Percentiles rank a stretch among this genome's conserved stretches.
These are phyloP conservation scores for Stemphylium vesicarium DNA, from an alignment of 2,329 filamentous ascomycete species.

Conservation along the genomic window DNA sequence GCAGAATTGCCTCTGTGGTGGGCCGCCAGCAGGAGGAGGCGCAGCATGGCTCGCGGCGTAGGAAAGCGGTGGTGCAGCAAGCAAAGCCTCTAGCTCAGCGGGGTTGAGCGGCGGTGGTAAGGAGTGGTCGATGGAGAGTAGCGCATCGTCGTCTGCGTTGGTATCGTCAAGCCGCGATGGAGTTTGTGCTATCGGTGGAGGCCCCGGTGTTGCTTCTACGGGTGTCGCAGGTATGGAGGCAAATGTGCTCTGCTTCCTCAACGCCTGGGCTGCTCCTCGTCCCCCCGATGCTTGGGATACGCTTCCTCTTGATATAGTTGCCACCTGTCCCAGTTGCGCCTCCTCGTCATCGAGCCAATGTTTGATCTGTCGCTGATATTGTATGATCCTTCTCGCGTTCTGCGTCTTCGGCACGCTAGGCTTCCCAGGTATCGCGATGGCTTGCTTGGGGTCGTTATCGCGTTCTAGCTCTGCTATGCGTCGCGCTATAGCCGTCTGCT, in stretches of 20 bases:
- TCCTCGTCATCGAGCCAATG: constrained; percentile 84
- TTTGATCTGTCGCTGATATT: constrained; percentile 81
- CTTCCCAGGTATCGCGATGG: constrained; percentile 53
- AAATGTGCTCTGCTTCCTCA: constrained; percentile 34
- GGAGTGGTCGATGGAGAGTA: constrained; percentile 60
- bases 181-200: constrained; percentile 11
- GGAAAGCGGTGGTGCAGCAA: constrained; percentile 68
- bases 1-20: constrained; percentile 70
- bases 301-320: constrained; percentile 23
- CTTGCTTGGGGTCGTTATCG: constrained; percentile 64
- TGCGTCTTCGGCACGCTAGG: constrained; percentile 59
- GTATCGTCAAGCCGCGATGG: constrained; percentile 20
- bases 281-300: constrained; percentile 16
- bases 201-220: constrained; percentile 33
- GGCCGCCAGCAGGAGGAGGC: constrained; percentile 51
- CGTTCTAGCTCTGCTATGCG: constrained; percentile 83
- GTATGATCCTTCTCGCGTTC: constrained; percentile 74
- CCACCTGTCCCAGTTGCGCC: constrained; percentile 62
- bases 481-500: constrained; percentile 80
- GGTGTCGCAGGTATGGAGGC: constrained; percentile 36
- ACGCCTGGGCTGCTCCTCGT: constrained; percentile 21
- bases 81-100: constrained; percentile 67
- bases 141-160: constrained; percentile 54
- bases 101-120: constrained; percentile 65
- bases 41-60: constrained; percentile 67